phyloP scores from a whole-genome alignment of 2,329 filamentous ascomycete species.

The Emmonsiellopsis sp. region DNA sequence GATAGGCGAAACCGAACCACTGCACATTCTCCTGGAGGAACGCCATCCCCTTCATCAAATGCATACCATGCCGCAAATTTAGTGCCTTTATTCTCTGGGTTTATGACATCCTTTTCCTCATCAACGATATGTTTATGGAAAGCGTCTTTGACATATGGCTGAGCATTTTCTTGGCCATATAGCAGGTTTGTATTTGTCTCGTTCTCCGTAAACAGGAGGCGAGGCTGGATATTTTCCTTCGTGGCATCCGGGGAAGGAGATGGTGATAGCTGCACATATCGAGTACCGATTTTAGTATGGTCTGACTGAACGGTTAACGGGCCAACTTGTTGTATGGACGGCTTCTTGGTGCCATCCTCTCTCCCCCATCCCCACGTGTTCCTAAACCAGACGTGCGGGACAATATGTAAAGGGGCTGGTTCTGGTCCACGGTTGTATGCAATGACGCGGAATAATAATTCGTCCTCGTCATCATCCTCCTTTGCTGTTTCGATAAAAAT shows the following conservation, averaged over 20 bases:
- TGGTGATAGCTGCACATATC: slow-evolving; percentile 76
- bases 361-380: slow-evolving; percentile 96
- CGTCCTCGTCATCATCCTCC: slow-evolving; percentile 81
- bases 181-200: slow-evolving; percentile 77
- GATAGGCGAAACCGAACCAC: slow-evolving; percentile 89
- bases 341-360: slow-evolving; percentile 66
- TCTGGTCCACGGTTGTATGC: slow-evolving; percentile 93
- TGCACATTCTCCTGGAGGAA: slow-evolving; percentile 82
- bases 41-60: slow-evolving; percentile 82
- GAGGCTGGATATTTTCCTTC: slow-evolving; percentile 73
- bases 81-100: slow-evolving; percentile 69
- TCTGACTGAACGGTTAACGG: slow-evolving; percentile 65
- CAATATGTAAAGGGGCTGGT: slow-evolving; percentile 80
- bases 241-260: slow-evolving; percentile 74
- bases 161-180: slow-evolving; percentile 68
- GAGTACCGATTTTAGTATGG: slow-evolving; percentile 70
- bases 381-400: slow-evolving; percentile 92
- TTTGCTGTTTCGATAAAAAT: slow-evolving; percentile 96
- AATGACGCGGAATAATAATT: slow-evolving; percentile 86
- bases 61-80: slow-evolving; percentile 87
- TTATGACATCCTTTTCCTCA: slow-evolving; percentile 68
- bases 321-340: slow-evolving; percentile 58
- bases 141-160: slow-evolving; percentile 85
- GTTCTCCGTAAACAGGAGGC: slow-evolving; percentile 88
- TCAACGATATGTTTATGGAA: slow-evolving; percentile 85